A percentile compares a stretch with the other conserved stretches of the same genome.
phyloP scores from a whole-genome alignment of 371 early-diverging fungal species.

The Lichtheimia ramosa region DNA sequence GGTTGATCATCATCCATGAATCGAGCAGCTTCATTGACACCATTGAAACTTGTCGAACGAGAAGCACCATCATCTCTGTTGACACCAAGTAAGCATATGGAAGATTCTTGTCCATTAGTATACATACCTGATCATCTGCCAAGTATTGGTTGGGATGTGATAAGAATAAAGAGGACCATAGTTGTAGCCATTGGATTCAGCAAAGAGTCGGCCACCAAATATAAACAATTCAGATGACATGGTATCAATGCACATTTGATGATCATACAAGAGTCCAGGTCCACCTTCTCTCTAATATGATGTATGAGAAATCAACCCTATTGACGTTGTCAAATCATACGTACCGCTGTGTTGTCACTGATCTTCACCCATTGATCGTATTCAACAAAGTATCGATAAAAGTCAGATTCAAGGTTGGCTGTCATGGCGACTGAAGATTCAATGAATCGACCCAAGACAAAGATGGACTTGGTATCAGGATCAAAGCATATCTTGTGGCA shows the following conservation, averaged over 20 bases:
- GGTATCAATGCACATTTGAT: constrained; percentile 92
- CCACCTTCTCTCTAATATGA: constrained; percentile 64
- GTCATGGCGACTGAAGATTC: constrained; percentile 68
- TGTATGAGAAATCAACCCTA: background rate
- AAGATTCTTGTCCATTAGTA: background rate
- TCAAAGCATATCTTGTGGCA: constrained; percentile 94
- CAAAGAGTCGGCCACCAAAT: constrained; percentile 83
- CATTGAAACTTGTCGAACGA: constrained; percentile 7
- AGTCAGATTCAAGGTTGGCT: constrained; percentile 73
- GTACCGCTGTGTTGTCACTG: constrained; percentile 72
- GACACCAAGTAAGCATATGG: background rate
- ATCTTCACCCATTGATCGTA: constrained; percentile 72
- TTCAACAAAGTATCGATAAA: constrained; percentile 83
- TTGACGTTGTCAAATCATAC: background rate
- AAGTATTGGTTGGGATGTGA: constrained; percentile 58
- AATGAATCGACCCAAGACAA: constrained; percentile 86
- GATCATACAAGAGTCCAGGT: constrained; percentile 89
- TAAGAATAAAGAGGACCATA: constrained; percentile 90
- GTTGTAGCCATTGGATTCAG: constrained; percentile 56
- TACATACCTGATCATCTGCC: constrained; percentile 67
- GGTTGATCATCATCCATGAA: constrained; percentile 18
- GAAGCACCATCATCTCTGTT: constrained; percentile 20
- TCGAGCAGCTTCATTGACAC: background rate
- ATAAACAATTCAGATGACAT: constrained; percentile 72
- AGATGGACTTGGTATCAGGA: constrained; percentile 69